These are phyloP conservation scores for Agarophyton chilense DNA, from an alignment of 23 red algal genomes.

Conservation along the genomic window DNA sequence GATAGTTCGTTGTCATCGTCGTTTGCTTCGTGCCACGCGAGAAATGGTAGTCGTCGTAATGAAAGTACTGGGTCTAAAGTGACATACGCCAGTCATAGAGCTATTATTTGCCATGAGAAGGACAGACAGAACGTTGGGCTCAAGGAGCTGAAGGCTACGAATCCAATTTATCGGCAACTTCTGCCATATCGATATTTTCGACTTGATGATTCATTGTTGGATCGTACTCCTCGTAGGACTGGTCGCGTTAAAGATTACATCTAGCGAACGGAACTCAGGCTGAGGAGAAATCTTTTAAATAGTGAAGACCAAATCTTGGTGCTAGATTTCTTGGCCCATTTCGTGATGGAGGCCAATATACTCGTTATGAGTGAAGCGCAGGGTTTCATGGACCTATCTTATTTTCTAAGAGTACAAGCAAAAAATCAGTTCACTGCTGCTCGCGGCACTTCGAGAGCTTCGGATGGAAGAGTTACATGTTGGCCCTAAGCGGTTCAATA, in stretches of 20 bases:
- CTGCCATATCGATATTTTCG: conserved; percentile 6
- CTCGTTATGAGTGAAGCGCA: too few relatives aligned
- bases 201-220: background rate
- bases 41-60: background rate
- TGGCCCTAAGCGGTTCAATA: conserved; percentile 12
- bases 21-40: background rate
- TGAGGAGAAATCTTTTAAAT: background rate
- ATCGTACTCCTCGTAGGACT: background rate
- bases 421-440: background rate
- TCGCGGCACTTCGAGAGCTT: too few relatives aligned
- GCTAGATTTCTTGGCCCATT: background rate
- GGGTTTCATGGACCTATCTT: background rate
- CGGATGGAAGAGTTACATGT: background rate
- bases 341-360: too few relatives aligned
- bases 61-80: background rate
- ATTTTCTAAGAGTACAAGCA: background rate
- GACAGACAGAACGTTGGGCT: background rate
- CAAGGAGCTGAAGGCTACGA: conserved; percentile 12
- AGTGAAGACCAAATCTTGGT: background rate
- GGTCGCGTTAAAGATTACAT: background rate
- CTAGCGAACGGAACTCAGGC: conserved; percentile 1
- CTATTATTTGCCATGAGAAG: background rate
- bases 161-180: background rate
- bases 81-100: background rate
- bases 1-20: background rate